phyloP scores from a whole-genome alignment of 176 grass and related monocot genomes.

The Musa schizocarpa region DNA sequence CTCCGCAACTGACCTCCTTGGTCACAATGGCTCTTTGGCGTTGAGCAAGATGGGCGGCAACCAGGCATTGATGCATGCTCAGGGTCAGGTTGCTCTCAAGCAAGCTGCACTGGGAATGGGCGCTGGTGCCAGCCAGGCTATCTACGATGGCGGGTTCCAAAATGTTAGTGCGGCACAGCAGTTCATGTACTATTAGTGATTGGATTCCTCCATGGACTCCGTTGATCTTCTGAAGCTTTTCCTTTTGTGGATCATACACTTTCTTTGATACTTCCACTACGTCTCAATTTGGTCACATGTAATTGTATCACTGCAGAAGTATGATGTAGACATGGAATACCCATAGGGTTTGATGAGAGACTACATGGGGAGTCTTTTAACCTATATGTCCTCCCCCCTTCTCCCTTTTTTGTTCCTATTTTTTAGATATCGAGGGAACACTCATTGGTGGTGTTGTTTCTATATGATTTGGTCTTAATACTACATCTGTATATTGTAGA shows the following conservation, averaged over 20 bases:
- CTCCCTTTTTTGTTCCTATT: neutral
- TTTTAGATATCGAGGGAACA: neutral
- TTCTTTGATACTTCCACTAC: neutral
- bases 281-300: neutral
- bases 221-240: neutral
- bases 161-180: conserved; percentile 47
- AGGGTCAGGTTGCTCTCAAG: conserved; percentile 60
- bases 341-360: neutral
- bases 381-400: neutral
- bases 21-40: conserved; percentile 56
- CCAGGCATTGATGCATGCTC: conserved; percentile 43
- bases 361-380: neutral
- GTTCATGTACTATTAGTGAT: conserved; percentile 77
- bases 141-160: conserved; percentile 68
- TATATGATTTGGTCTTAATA: too few relatives aligned
- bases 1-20: conserved; percentile 50
- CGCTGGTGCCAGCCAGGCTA: conserved; percentile 53
- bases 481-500: too few relatives aligned
- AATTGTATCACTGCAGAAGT: neutral
- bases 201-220: too few relatives aligned
- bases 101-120: conserved; percentile 53
- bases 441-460: too few relatives aligned
- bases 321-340: neutral
- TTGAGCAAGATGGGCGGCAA: conserved; percentile 56
- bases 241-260: neutral